These are phyloP conservation scores for Suillus sp. DNA, from an alignment of 768 basidiomycete genomes.

Conservation along the genomic window DNA sequence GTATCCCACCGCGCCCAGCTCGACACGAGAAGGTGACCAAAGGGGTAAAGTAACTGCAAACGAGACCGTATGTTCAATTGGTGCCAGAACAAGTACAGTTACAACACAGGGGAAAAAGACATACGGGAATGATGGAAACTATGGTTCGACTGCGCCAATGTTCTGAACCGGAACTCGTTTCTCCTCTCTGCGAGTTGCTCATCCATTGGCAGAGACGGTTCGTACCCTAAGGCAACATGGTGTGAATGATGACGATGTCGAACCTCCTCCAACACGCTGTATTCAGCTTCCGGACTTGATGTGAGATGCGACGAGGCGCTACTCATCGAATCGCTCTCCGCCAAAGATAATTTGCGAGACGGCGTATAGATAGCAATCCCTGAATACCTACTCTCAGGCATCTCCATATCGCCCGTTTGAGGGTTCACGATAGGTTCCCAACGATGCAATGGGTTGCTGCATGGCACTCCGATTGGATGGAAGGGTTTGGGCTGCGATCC, in stretches of 20 bases:
- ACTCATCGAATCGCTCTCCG: slow-evolving; percentile 22
- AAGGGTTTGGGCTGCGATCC: background rate
- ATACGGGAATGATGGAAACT: slow-evolving; percentile 68
- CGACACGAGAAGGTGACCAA: slow-evolving; percentile 62
- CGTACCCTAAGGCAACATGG: slow-evolving; percentile 36
- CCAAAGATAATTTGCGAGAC: slow-evolving; percentile 19
- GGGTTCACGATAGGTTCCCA: background rate
- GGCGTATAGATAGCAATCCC: slow-evolving; percentile 41
- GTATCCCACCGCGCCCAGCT: slow-evolving; percentile 72
- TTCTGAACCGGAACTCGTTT: slow-evolving; percentile 70
- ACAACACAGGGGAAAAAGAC: slow-evolving; percentile 27
- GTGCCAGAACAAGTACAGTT: background rate
- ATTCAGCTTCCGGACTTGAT: slow-evolving; percentile 2
- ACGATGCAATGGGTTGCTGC: background rate
- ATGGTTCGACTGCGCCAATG: slow-evolving; percentile 55
- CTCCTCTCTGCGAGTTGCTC: slow-evolving; percentile 42
- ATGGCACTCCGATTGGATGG: background rate
- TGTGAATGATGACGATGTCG: background rate
- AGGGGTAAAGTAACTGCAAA: slow-evolving; percentile 57
- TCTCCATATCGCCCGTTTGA: slow-evolving; percentile 22
- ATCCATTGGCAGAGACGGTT: slow-evolving; percentile 42
- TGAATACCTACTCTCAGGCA: slow-evolving; percentile 30
- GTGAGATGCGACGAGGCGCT: slow-evolving; percentile 36
- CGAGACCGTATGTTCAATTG: background rate
- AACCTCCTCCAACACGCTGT: slow-evolving; percentile 6